Evolutionary conservation across 2,329 filamentous ascomycete genomes (phyloP), one percentile per base, ranked within the genome.

Genomic region (Microdochium nivale): DNA sequence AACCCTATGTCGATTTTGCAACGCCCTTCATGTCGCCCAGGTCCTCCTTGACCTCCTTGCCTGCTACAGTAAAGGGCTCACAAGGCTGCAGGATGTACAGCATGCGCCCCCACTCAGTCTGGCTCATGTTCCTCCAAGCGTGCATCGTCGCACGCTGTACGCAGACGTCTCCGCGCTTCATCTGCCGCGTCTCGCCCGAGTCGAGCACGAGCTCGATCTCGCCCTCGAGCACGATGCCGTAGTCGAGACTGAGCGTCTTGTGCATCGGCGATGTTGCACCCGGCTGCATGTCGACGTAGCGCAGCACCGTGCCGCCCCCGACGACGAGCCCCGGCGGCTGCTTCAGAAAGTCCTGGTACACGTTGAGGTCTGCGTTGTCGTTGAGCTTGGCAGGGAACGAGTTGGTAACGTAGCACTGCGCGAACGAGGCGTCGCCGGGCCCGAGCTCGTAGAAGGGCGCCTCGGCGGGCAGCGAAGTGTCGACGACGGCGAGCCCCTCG

Each of bases 221-320:
- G 24, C 46, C 46, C 46, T 47, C 46, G 24, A 47, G 46, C 23
- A 47, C 46, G 13, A 47, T 24, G 25, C 46, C 46, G 24, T 47
- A 47, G 46, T 47, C 46, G 24, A 47, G 46, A 19, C 46, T 47
- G 46, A 47, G 8, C 3, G 46, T 47, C 46, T 30, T 25, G 46
- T 47, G 46, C 46, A 47, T 47, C 46, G 46, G 46, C 8, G 24
- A 27, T 3, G n/a, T 9, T 9, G 23, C 24, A 9, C 50, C 55
- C 0, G 76, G 75, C 0, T 67, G 64, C 55, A 78, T 73, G 53
- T 79, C 76, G 8, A 78, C 74, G 43, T 74, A 68, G 2, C 75
- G 70, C 5, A 72, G 67, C 1, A 77, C 68, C 0, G 69, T 74
- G 32, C 75, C 75, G 33, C 58, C 60, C 1, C 60, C 59, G 10